Evolutionary conservation across 495 filamentous ascomycete species (phyloP), one percentile per base, ranked within the genome.

Genomic region (Jackrogersella minutella): DNA sequence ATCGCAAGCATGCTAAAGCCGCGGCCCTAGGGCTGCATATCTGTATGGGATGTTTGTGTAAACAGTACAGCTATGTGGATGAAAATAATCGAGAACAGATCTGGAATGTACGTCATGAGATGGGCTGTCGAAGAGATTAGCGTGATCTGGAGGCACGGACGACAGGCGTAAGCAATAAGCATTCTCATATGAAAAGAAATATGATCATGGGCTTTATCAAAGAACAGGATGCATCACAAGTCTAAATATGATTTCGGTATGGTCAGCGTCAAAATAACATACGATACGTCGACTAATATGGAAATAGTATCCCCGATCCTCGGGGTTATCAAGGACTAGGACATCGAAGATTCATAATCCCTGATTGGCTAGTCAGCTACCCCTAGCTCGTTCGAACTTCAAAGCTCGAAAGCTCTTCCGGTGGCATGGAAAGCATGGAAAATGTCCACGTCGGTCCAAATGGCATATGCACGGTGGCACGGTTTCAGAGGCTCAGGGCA

Each of bases 201-300:
- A n/a, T 24, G 17, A 37, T 21, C 14, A 24, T 13, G 33, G 31
- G 30, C 26, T 28, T 11, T 40, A 26, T 41, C 21, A 56, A n/a
- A n/a, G 26, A 26, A n/a, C 13, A 49, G 41, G 55, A 47, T 58
- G 21, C 39, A 36, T 34, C 24, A 56, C 22, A 47, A 22, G 21
- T 34, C 40, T 47, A 37, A 58, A 24, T 34, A 58, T 37, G 26
- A 44, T 49, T 28, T 36, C 31, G 41, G 24, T 26, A 33, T 54
- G 31, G 41, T 47, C 33, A 37, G 41, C 30, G 17, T 39, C 22
- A 24, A 30, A 17, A 63, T 40, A 63, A 40, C 43, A 56, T 57
- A 50, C 60, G 60, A 63, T 17, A 17, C 26, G n/a, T 51, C 34
- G 57, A 50, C 21, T 31, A 26, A 51, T 41, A 36, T 36, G 28